These are phyloP conservation scores for Coemansia sp. DNA, from an alignment of 192 early-diverging fungal species.

Conservation along the genomic window DNA sequence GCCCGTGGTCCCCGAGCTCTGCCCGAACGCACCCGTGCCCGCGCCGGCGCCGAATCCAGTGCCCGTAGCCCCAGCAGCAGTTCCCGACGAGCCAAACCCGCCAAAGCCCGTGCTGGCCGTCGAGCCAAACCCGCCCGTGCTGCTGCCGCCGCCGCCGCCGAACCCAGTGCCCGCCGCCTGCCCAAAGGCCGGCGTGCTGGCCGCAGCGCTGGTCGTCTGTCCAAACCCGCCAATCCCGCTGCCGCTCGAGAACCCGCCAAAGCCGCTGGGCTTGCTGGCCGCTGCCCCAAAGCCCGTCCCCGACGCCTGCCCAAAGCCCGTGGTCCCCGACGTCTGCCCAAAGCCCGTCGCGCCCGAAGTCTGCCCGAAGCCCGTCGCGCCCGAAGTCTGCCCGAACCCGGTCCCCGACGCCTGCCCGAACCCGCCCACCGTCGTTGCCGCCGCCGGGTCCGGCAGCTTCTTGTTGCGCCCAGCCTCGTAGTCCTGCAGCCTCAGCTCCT, in stretches of 20 bases:
- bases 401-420: constrained; percentile 24
- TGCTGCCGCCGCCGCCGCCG: constrained; percentile 10
- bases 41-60: neutral
- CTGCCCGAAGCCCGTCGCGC: constrained; percentile 26
- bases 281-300: constrained; percentile 2
- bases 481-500: constrained; percentile 90
- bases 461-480: constrained; percentile 80
- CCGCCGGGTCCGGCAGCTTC: constrained; percentile 15
- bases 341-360: constrained; percentile 13
- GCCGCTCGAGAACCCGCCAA: constrained; percentile 23
- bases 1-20: neutral
- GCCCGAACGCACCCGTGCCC: constrained; percentile 16
- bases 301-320: constrained; percentile 20
- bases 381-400: constrained; percentile 23
- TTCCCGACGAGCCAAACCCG: constrained; percentile 1
- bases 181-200: constrained; percentile 17
- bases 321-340: constrained; percentile 13
- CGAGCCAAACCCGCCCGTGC: constrained; percentile 10
- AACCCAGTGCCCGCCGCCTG: constrained; percentile 13
- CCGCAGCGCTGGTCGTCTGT: constrained; percentile 16
- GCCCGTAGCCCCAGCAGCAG: neutral
- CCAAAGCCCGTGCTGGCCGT: neutral
- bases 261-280: constrained; percentile 23
- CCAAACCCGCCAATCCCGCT: constrained; percentile 20
- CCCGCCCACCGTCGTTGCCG: constrained; percentile 6